Percentiles rank a stretch among this genome's conserved stretches.
Evolutionary conservation across 176 grass and related monocot genomes (phyloP).

Genomic region (Hsuehochloa calcarea): DNA sequence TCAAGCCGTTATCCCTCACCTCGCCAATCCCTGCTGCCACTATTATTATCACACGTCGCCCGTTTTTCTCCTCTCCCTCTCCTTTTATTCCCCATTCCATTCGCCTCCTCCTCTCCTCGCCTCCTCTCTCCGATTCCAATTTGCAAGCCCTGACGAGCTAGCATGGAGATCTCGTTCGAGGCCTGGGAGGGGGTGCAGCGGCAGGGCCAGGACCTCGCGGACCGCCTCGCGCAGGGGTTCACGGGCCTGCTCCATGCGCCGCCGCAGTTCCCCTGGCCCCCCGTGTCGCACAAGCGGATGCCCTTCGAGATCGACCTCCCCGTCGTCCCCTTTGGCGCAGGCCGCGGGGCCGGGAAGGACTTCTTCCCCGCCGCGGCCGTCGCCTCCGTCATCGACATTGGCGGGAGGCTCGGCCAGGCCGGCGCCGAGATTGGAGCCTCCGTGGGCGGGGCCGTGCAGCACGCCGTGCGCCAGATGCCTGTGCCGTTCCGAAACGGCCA

Average conservation of each 20-base stretch:
- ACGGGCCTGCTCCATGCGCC: slow-evolving; percentile 88
- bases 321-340: slow-evolving; percentile 27
- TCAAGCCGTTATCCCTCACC: slow-evolving; percentile 22
- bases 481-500: slow-evolving; percentile 68
- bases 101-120: not conserved
- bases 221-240: slow-evolving; percentile 90
- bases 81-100: not conserved
- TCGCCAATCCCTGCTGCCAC: not conserved
- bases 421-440: slow-evolving; percentile 77
- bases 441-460: slow-evolving; percentile 88
- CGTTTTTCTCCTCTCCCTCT: not conserved
- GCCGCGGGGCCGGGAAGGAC: slow-evolving; percentile 1
- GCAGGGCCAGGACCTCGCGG: slow-evolving; percentile 87
- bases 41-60: slow-evolving; percentile 25
- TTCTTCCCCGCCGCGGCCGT: slow-evolving; percentile 52
- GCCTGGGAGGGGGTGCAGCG: slow-evolving; percentile 98
- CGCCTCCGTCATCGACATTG: slow-evolving; percentile 80
- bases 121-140: not conserved
- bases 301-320: slow-evolving; percentile 56
- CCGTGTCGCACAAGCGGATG: slow-evolving; percentile 45
- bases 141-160: not conserved
- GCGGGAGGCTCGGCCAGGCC: slow-evolving; percentile 83
- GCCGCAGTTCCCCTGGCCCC: slow-evolving; percentile 71
- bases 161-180: slow-evolving; percentile 91
- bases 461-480: slow-evolving; percentile 71